phyloP scores from a whole-genome alignment of 192 early-diverging fungal genomes.

The Coemansia sp. region DNA sequence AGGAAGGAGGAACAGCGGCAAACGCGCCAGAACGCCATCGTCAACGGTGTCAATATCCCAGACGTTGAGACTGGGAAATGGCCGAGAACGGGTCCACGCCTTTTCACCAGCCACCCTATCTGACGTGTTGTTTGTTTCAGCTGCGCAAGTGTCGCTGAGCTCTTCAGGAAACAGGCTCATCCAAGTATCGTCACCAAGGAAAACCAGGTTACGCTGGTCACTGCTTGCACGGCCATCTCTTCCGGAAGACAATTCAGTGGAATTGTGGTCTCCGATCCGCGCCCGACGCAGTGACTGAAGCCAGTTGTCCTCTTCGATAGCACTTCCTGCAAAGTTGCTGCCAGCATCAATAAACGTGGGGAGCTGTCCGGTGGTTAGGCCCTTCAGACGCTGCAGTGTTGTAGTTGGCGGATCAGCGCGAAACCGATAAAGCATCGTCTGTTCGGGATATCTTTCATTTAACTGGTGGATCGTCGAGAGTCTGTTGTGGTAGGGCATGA shows the following conservation, averaged over 20 bases:
- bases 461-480: constrained; percentile 56
- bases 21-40: constrained; percentile 71
- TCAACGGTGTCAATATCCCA: constrained; percentile 95
- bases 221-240: not conserved
- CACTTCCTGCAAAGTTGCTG: constrained; percentile 77
- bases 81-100: constrained; percentile 62
- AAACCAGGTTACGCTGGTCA: constrained; percentile 59
- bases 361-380: constrained; percentile 75
- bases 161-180: constrained; percentile 75
- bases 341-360: constrained; percentile 82
- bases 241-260: not conserved
- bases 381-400: constrained; percentile 80
- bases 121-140: constrained; percentile 20
- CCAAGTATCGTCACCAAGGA: constrained; percentile 98
- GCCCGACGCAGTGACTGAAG: constrained; percentile 58
- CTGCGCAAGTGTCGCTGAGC: constrained; percentile 44
- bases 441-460: constrained; percentile 50
- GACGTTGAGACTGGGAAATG: constrained; percentile 73
- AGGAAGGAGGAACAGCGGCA: constrained; percentile 51
- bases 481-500: constrained; percentile 43
- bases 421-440: constrained; percentile 68
- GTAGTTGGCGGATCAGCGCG: constrained; percentile 79
- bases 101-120: not conserved
- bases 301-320: constrained; percentile 79
- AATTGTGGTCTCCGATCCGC: constrained; percentile 6